Evolutionary conservation across 768 basidiomycete species (phyloP), one percentile per base, ranked within the genome.

Genomic region (Auricularia sp.): DNA sequence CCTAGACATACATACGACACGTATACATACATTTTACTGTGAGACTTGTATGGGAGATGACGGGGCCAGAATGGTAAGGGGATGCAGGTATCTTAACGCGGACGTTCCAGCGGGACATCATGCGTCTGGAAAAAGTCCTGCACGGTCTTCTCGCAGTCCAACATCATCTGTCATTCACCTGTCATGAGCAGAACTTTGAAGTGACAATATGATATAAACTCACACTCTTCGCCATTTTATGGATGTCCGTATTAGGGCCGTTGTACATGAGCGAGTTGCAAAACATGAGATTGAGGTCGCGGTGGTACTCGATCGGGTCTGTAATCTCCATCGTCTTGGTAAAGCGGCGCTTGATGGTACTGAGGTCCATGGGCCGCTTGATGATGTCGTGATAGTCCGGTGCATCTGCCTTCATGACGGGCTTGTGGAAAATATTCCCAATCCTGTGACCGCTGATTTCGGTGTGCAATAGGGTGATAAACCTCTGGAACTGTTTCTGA

Each of bases 191-290:
- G 35, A 29, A 39, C 29, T 29, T 29, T 3, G 29, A 29, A 29
- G 29, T 3, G 29, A 29, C 29, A 29, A 29, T 29, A 29, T 29
- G 29, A 29, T 29, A 29, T 29, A 29, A 29, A 29, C 88, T 75
- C 71, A 94, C 93, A 79, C 94, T 91, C 72, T 92, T 86, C 5
- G 95, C 91, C 91, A 95, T 96, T 62, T 79, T 80, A 67, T 87
- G 85, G n/a, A 96, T 87, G 71, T 92, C 90, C 16, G 88, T 90
- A 3, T 85, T 85, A 1, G 91, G 89, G 59, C 87, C 79, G 68
- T 98, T 98, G 74, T 93, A 98, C 90, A 98, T 93, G 85, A 96
- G 88, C 3, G 96, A 91, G 73, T 98, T 98, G 7, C 93, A 90
- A 74, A 97, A 96, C 88, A 98, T 96, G 67, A 97, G 79, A 71